Percentiles rank a stretch among this genome's conserved stretches.
These are phyloP conservation scores for Fusarium avenaceum DNA, from an alignment of 2,329 filamentous ascomycete genomes.

Conservation along the genomic window DNA sequence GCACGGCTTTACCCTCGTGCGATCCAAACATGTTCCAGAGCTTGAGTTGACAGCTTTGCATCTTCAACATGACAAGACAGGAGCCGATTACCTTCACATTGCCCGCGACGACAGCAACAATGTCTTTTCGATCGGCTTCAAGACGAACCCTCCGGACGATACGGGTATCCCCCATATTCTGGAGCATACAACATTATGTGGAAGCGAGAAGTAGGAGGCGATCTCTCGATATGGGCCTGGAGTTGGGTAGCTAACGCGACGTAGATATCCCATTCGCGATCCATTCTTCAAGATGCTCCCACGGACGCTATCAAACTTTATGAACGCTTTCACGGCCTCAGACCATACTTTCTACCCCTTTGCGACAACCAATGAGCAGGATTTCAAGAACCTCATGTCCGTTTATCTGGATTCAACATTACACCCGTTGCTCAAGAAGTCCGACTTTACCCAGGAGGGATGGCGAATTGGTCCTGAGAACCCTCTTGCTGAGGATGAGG, in stretches of 20 bases:
- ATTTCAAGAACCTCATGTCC: conserved; percentile 95
- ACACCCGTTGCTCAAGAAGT: conserved; percentile 87
- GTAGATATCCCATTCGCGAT: conserved; percentile 93
- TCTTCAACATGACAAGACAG: conserved; percentile 93
- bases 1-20: conserved; percentile 91
- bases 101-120: conserved; percentile 97
- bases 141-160: conserved; percentile 97
- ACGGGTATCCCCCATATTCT: conserved; percentile 97
- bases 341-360: conserved; percentile 99
- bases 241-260: conserved; percentile 47
- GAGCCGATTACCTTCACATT: conserved; percentile 95
- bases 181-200: conserved; percentile 96
- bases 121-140: conserved; percentile 99
- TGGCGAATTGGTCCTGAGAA: conserved; percentile 97
- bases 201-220: conserved; percentile 82
- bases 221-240: background rate
- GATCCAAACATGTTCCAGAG: conserved; percentile 93
- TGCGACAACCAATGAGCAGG: conserved; percentile 93
- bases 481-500: conserved; percentile 69
- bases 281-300: conserved; percentile 99
- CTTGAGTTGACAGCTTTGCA: conserved; percentile 92
- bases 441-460: conserved; percentile 95
- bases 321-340: conserved; percentile 98
- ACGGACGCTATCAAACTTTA: conserved; percentile 97
- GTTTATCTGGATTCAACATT: conserved; percentile 97